Conservation (phyloP, 108 stramenopile species). For the Cyclotella kingstonii region DNA sequence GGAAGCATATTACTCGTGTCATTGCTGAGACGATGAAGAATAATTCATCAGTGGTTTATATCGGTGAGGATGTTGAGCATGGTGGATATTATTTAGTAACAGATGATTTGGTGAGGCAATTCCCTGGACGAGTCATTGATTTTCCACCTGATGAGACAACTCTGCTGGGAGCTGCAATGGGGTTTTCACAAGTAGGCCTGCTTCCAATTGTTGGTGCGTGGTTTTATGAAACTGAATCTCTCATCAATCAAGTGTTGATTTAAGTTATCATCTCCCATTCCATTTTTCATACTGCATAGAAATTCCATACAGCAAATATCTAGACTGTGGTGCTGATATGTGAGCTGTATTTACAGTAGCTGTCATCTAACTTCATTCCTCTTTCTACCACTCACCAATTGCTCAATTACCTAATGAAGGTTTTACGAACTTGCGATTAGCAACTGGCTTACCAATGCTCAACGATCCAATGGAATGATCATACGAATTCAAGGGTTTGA, state of each 20-base stretch:
- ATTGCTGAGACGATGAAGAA: slow-evolving; percentile 54
- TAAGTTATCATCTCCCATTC: neutral
- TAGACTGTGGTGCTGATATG: slow-evolving; percentile 86
- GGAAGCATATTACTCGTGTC: slow-evolving; percentile 82
- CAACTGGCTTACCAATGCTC: slow-evolving; percentile 68
- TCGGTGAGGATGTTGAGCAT: slow-evolving; percentile 87
- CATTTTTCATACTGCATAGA: slow-evolving; percentile 20
- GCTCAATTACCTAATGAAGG: too few species aligned
- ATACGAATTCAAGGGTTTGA: slow-evolving; percentile 87
- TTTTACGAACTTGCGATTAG: slow-evolving; percentile 78
- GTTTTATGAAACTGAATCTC: neutral
- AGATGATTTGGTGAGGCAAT: slow-evolving; percentile 61
- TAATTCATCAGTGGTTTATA: slow-evolving; percentile 64
- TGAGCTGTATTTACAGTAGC: neutral
- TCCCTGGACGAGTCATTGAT: slow-evolving; percentile 66
- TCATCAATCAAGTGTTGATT: neutral
- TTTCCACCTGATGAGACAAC: slow-evolving; percentile 92
- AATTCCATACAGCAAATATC: slow-evolving; percentile 89
- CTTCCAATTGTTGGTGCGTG: slow-evolving; percentile 57
- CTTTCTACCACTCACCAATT: neutral
- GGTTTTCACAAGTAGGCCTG: slow-evolving; percentile 76
- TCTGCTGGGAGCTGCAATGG: slow-evolving; percentile 74
- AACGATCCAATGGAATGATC: slow-evolving; percentile 71
- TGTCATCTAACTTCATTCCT: neutral
- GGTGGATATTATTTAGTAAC: slow-evolving; percentile 89